A percentile compares a stretch with the other conserved stretches of the same genome.
Evolutionary conservation across 1,284 basidiomycete species (phyloP).

Genomic region (Acaromyces ingoldii): DNA sequence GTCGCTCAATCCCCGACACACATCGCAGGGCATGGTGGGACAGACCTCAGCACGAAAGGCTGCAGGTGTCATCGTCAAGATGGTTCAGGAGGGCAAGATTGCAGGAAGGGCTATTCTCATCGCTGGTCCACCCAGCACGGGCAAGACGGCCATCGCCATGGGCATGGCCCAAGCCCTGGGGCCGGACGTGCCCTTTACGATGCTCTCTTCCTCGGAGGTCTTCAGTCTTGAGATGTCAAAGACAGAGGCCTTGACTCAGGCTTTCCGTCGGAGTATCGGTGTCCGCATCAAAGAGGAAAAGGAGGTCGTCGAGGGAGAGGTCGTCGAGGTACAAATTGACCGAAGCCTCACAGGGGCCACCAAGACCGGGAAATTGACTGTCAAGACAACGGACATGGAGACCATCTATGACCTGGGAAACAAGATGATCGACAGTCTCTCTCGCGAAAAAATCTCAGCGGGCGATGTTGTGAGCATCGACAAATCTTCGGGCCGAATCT

Average conservation of each 20-base stretch:
- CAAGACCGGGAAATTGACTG: conserved; percentile 93
- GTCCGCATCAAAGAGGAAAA: conserved; percentile 96
- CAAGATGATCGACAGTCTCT: conserved; percentile 97
- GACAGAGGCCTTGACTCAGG: conserved; percentile 95
- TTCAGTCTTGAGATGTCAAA: conserved; percentile 94
- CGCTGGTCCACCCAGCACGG: conserved; percentile 90
- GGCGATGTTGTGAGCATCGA: conserved; percentile 96
- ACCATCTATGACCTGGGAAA: conserved; percentile 97
- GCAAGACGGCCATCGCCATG: conserved; percentile 95
- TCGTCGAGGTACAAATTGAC: conserved; percentile 98
- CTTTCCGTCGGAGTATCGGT: conserved; percentile 89
- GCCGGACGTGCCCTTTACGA: conserved; percentile 90
- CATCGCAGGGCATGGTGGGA: conserved; percentile 90
- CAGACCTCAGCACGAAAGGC: conserved; percentile 92
- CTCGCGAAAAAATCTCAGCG: conserved; percentile 93
- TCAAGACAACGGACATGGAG: conserved; percentile 99
- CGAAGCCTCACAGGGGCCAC: conserved; percentile 95
- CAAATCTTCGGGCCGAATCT: conserved; percentile 91
- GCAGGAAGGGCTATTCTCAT: conserved; percentile 92
- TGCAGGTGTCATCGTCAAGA: conserved; percentile 92
- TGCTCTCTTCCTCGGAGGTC: conserved; percentile 93
- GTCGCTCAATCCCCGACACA: conserved; percentile 77
- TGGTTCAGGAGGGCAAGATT: conserved; percentile 93
- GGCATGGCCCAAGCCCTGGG: conserved; percentile 93
- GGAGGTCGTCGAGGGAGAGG: conserved; percentile 94